These are phyloP conservation scores for Biancaea sappan DNA, from an alignment of 306 rosid species.

Conservation along the genomic window DNA sequence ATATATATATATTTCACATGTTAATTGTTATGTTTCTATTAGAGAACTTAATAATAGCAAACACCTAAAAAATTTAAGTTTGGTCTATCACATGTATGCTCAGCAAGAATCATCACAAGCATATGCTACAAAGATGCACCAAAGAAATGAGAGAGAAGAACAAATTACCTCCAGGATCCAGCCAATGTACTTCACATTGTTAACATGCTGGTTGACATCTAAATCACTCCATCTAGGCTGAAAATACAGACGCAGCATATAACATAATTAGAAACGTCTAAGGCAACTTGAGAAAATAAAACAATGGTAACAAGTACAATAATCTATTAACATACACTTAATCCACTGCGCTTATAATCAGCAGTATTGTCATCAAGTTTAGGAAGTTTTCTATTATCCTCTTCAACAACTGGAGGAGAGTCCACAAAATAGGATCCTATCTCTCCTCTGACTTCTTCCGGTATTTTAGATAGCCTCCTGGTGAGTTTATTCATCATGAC, in stretches of 20 bases:
- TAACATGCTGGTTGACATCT: constrained; percentile 96
- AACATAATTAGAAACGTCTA: constrained; percentile 20
- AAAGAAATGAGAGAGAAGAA: constrained; percentile 11
- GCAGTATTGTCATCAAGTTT: constrained; percentile 83
- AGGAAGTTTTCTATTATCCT: constrained; percentile 78
- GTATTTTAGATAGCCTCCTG: constrained; percentile 89
- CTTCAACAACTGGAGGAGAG: constrained; percentile 81
- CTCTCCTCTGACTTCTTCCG: constrained; percentile 89
- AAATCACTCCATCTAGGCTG: constrained; percentile 99
- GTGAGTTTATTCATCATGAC: constrained; percentile 99
- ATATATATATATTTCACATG: too few species aligned
- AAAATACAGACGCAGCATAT: constrained; percentile 13
- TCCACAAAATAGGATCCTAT: constrained; percentile 79
- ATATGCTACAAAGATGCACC: background rate
- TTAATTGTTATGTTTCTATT: too few species aligned
- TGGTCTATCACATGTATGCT: background rate
- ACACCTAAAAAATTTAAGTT: background rate
- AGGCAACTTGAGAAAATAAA: constrained; percentile 22
- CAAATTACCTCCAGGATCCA: constrained; percentile 95
- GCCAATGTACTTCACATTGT: constrained; percentile 99
- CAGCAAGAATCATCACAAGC: constrained; percentile 6
- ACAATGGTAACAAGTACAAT: constrained; percentile 7
- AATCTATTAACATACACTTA: constrained; percentile 60
- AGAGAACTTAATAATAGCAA: too few species aligned
- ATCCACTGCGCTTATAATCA: constrained; percentile 65